These are phyloP conservation scores for Penicillium crystallinum DNA, from an alignment of 495 filamentous ascomycete species.

Conservation along the genomic window DNA sequence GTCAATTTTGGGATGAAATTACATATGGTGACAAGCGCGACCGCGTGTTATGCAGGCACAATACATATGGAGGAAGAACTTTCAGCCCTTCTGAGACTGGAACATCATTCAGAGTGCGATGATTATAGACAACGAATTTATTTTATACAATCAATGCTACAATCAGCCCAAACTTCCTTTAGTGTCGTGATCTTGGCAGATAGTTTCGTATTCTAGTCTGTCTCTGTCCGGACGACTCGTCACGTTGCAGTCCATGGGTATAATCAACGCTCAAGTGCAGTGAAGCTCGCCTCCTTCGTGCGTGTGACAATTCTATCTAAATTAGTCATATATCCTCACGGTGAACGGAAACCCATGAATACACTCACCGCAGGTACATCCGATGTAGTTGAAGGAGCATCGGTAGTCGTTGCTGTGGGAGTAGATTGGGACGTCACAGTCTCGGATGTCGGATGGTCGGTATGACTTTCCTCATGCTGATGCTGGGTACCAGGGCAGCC, in stretches of 20 bases:
- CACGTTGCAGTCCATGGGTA: not conserved
- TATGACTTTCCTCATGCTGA: conserved; percentile 7
- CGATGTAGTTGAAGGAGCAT: conserved; percentile 5
- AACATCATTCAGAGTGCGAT: too few relatives aligned
- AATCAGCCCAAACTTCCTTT: too few relatives aligned
- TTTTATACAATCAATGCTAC: too few relatives aligned
- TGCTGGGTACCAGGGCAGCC: conserved; percentile 42
- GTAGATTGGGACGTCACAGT: not conserved
- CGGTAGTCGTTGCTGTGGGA: not conserved
- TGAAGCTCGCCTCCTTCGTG: conserved; percentile 31
- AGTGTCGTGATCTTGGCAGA: too few relatives aligned
- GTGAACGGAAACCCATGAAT: not conserved
- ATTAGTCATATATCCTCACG: not conserved
- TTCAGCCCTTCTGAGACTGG: too few relatives aligned
- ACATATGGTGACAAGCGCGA: too few relatives aligned
- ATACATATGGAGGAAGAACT: too few relatives aligned
- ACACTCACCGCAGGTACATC: conserved; percentile 23
- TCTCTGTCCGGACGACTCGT: not conserved
- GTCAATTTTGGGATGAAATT: too few relatives aligned
- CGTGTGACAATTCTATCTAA: conserved; percentile 27
- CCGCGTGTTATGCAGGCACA: too few relatives aligned
- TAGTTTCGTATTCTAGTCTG: too few relatives aligned
- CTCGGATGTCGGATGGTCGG: not conserved
- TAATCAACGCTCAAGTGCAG: conserved; percentile 12
- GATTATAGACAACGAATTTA: too few relatives aligned